A percentile compares a stretch with the other conserved stretches of the same genome.
Conservation (phyloP, 2,329 filamentous ascomycete genomes). For the Fusarium praegraminearum region DNA sequence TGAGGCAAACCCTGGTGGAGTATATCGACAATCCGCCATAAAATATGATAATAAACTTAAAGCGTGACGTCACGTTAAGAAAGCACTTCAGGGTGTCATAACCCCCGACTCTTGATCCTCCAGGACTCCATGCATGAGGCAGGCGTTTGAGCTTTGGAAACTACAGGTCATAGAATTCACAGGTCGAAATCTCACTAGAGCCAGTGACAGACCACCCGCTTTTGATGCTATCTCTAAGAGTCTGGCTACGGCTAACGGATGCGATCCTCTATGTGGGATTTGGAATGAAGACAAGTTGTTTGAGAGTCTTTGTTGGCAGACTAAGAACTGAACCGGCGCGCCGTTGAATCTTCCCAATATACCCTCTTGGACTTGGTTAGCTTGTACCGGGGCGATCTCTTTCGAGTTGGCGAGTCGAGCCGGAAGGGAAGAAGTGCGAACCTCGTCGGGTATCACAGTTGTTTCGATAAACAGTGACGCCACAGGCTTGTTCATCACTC, state of each 20-base stretch:
- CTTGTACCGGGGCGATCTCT: neutral
- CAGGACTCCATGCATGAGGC: rapidly evolving
- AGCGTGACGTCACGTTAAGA: neutral
- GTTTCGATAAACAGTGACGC: neutral
- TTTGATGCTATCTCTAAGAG: neutral
- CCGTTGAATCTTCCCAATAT: neutral
- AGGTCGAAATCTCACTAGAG: neutral
- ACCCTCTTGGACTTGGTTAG: neutral
- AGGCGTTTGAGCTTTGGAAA: neutral
- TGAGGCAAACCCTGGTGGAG: neutral
- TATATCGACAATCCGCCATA: rapidly evolving
- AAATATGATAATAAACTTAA: rapidly evolving
- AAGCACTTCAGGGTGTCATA: neutral
- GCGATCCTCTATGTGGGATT: neutral
- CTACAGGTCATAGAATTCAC: neutral
- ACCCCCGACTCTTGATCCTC: no score
- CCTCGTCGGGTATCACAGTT: neutral
- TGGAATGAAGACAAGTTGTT: neutral
- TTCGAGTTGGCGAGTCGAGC: neutral
- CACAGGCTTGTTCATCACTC: neutral
- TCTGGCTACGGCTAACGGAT: neutral
- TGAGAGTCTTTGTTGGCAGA: neutral
- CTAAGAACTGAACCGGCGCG: neutral
- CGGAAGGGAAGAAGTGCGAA: neutral
- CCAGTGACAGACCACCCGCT: neutral